Percentiles rank a stretch among this genome's conserved stretches.
Conservation (phyloP, 495 filamentous ascomycete species). For the Aspergillus cristatus region DNA sequence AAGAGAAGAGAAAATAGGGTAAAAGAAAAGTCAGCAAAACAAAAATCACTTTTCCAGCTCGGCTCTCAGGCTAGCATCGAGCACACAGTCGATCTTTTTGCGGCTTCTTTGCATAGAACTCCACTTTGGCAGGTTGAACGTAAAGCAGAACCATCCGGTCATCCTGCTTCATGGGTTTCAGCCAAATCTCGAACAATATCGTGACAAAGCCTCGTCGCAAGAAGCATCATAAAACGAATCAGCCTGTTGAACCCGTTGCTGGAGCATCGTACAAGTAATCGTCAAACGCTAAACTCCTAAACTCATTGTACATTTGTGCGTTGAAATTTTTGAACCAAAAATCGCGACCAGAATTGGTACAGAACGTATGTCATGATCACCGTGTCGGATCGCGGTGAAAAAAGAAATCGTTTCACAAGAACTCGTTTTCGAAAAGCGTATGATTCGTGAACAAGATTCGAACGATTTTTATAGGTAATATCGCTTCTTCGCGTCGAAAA, state of each 20-base stretch:
- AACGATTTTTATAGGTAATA: slow-evolving; percentile 26
- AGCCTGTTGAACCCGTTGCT: slow-evolving; percentile 45
- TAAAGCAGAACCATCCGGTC: slow-evolving; percentile 41
- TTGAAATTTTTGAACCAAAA: slow-evolving; percentile 71
- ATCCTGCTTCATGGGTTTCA: slow-evolving; percentile 15
- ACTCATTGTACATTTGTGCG: slow-evolving; percentile 69
- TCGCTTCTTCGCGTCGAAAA: too few species aligned
- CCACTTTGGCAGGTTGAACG: slow-evolving; percentile 44
- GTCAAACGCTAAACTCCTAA: slow-evolving; percentile 59
- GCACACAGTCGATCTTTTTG: slow-evolving; percentile 40
- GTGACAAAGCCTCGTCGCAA: slow-evolving; percentile 38
- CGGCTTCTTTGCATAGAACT: slow-evolving; percentile 47
- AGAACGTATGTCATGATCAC: slow-evolving; percentile 53
- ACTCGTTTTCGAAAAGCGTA: slow-evolving; percentile 51
- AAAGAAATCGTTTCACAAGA: slow-evolving; percentile 45
- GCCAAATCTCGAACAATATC: slow-evolving; percentile 46
- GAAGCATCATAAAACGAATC: slow-evolving; percentile 49
- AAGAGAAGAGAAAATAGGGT: slow-evolving; percentile 8
- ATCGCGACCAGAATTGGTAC: slow-evolving; percentile 74
- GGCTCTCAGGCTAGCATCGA: slow-evolving; percentile 32
- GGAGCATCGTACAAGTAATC: slow-evolving; percentile 44
- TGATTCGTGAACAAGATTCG: slow-evolving; percentile 40
- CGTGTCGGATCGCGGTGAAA: slow-evolving; percentile 36
- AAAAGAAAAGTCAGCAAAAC: slow-evolving; percentile 11
- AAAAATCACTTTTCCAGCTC: slow-evolving; percentile 33